A percentile compares a stretch with the other conserved stretches of the same genome.
These are phyloP conservation scores for Xylaria venustula DNA, from an alignment of 495 filamentous ascomycete genomes.

Conservation along the genomic window DNA sequence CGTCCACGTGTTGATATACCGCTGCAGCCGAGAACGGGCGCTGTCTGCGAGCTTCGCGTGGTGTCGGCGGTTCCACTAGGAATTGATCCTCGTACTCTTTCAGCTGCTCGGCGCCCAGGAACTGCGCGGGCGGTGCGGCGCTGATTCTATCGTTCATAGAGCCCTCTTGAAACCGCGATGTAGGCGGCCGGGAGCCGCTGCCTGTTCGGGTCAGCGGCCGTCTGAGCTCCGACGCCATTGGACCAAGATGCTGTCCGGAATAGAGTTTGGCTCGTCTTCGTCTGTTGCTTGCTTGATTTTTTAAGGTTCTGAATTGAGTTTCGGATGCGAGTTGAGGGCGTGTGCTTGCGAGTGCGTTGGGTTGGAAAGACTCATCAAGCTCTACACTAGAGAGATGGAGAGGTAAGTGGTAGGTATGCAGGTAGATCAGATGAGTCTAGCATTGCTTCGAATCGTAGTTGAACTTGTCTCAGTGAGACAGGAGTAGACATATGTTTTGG, in stretches of 20 bases:
- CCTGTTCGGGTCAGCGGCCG: constrained; percentile 25
- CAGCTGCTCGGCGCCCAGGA: constrained; percentile 50
- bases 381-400: too few species aligned
- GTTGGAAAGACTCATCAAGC: not conserved
- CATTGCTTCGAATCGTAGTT: too few species aligned
- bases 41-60: constrained; percentile 10
- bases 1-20: not conserved
- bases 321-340: not conserved
- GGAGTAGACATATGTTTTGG: not conserved
- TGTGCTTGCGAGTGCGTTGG: not conserved
- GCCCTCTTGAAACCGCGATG: constrained; percentile 63
- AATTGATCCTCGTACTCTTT: constrained; percentile 38
- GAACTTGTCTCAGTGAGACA: not conserved
- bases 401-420: not conserved
- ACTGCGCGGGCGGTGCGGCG: constrained; percentile 63
- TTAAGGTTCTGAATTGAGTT: not conserved
- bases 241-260: not conserved
- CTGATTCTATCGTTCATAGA: constrained; percentile 76
- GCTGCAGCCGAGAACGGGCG: constrained; percentile 21
- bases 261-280: not conserved
- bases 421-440: too few species aligned
- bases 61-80: constrained; percentile 14
- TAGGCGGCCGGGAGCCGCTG: constrained; percentile 47
- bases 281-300: not conserved
- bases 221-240: constrained; percentile 22